A percentile compares a stretch with the other conserved stretches of the same genome.
Evolutionary conservation across 2,329 filamentous ascomycete species (phyloP).

Genomic region (Lachnellula suecica): DNA sequence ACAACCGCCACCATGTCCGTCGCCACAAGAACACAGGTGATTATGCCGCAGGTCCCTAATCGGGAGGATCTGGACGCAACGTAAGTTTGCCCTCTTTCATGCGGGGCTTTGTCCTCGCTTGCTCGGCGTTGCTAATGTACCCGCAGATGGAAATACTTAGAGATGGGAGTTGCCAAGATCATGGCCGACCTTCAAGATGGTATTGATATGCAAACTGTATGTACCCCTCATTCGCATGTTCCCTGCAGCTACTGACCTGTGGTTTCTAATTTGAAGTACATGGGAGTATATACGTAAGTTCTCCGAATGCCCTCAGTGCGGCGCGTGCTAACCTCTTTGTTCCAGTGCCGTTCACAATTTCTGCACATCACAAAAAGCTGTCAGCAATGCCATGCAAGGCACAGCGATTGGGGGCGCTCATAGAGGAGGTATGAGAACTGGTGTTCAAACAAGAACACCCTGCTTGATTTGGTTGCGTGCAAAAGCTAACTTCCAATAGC

Average conservation of each 20-base stretch:
- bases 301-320: constrained; percentile 8
- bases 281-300: constrained; percentile 88
- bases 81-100: constrained; percentile 41
- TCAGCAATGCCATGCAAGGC: constrained; percentile 51
- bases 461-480: constrained; percentile 3
- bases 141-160: constrained; percentile 82
- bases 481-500: constrained; percentile 50
- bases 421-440: constrained; percentile 72
- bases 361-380: constrained; percentile 95
- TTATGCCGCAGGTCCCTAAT: constrained; percentile 58
- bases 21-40: constrained; percentile 12
- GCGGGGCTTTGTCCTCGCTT: neutral
- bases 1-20: constrained; percentile 12
- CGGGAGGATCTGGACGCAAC: constrained; percentile 63
- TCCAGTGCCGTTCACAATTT: constrained; percentile 96
- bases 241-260: constrained; percentile 4
- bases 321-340: constrained; percentile 37
- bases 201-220: constrained; percentile 85
- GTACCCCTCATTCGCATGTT: constrained; percentile 28
- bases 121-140: constrained; percentile 8
- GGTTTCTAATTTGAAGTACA: constrained; percentile 59
- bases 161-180: constrained; percentile 84
- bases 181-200: constrained; percentile 91
- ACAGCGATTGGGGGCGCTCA: constrained; percentile 54
- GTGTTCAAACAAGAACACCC: constrained; percentile 11